Base-by-base conservation (phyloP, 768 basidiomycete genomes). In the Pleurotus platypus region DNA sequence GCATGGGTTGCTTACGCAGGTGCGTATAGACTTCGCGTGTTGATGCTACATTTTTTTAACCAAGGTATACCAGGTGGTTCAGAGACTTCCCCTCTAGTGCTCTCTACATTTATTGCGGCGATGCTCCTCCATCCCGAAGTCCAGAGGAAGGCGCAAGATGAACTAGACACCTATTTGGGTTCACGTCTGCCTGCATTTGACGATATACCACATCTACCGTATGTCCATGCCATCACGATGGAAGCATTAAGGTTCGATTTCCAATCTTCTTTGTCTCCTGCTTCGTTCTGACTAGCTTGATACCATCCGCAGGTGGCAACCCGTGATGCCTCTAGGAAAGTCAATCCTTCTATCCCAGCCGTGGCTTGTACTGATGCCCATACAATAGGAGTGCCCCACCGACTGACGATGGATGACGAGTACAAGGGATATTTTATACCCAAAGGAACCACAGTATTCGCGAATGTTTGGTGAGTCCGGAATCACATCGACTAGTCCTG, bases 101-200 rank as follows among this genome's bases (percentile, higher is more conserved):
- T 74, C 1, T 18, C 58, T 0, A 48, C 60, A 0, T 70, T 67
- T 56, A 45, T 72, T n/a, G 69, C 71, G 13, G 66, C 64, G 15
- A 64, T 75, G 60, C 57, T 70, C 24, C 57, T 61, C 12, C 56
- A 71, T 46, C 69, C 72, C 2, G 62, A 68, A 7, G 63, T 64
- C 5, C 63, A 71, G 35, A 49, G 26, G 13, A 65, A 62, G 12
- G 73, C 69, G 5, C 75, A 73, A 22, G 57, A 60, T 0, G 72
- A 73, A 30, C 61, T 75, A 4, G 69, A 73, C 46, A 20, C 45
- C 2, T 64, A 71, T 8, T 49, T 75, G 6, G 68, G 67, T 4
- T 35, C 16, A 3, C 64, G 67, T 11, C 64, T 73, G 2, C 75
- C 75, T 4, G 59, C 57, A 3, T 70, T 72, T 40, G 64, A 61